A percentile compares a stretch with the other conserved stretches of the same genome.
Evolutionary conservation across 352 stramenopile species (phyloP).

Genomic region (Phytophthora idaei): DNA sequence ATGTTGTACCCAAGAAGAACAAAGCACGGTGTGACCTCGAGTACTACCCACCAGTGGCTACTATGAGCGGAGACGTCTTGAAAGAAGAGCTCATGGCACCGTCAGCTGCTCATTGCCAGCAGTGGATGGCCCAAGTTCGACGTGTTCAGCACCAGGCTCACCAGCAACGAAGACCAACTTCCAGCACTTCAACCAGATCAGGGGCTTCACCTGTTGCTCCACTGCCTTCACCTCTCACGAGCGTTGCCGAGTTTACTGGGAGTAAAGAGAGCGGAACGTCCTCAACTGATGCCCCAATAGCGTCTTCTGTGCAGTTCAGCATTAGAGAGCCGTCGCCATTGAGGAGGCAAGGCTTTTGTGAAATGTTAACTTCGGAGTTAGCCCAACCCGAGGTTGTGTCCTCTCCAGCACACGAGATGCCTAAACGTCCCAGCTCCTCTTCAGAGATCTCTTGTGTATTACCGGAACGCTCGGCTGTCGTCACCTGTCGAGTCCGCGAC

Average conservation of each 20-base stretch:
- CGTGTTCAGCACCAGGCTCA: conserved; percentile 46
- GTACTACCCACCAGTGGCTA: conserved; percentile 33
- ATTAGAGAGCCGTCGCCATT: conserved; percentile 23
- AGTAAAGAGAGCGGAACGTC: conserved; percentile 14
- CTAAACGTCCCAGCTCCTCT: conserved; percentile 3
- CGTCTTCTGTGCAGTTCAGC: conserved; percentile 1
- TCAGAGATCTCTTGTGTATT: conserved; percentile 15
- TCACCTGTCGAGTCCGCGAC: conserved; percentile 16
- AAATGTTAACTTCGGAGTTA: conserved; percentile 30
- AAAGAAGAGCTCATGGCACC: conserved; percentile 78
- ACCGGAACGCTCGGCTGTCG: conserved; percentile 14
- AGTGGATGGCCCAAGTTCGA: conserved; percentile 61
- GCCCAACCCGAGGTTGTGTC: conserved; percentile 6
- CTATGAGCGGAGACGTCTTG: conserved; percentile 18
- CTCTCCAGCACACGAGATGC: not conserved
- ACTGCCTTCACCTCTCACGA: conserved; percentile 19
- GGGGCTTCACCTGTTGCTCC: conserved; percentile 24
- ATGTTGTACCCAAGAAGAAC: conserved; percentile 64
- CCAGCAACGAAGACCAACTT: conserved; percentile 27
- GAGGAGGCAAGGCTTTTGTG: conserved; percentile 11
- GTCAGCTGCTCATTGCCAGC: conserved; percentile 63
- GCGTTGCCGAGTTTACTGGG: conserved; percentile 6
- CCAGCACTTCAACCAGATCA: conserved; percentile 22
- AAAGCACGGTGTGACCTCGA: conserved; percentile 64
- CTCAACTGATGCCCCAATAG: not conserved